These are phyloP conservation scores for Salix purpurea DNA, from an alignment of 345 rosid species.

Conservation along the genomic window DNA sequence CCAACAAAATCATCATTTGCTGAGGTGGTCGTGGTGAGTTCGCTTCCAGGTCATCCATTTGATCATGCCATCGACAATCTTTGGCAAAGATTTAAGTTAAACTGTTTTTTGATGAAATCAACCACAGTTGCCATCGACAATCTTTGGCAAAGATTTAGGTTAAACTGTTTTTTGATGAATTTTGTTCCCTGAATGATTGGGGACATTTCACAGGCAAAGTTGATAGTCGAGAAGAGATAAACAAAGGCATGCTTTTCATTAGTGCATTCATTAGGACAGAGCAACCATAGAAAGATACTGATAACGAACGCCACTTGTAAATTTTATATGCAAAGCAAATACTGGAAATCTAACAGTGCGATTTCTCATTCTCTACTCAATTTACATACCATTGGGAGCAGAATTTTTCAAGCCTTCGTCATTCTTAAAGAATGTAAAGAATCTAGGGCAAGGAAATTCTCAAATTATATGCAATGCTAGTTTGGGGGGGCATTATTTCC, in stretches of 20 bases:
- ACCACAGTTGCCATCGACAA: neutral
- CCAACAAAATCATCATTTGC: neutral
- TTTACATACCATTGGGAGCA: neutral
- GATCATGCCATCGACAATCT: neutral
- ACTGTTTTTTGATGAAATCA: neutral
- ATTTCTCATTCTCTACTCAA: neutral
- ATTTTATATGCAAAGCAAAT: slow-evolving; percentile 5
- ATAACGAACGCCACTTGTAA: neutral
- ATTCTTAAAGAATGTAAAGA: neutral
- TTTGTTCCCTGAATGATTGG: neutral
- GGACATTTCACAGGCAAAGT: neutral
- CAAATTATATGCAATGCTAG: neutral
- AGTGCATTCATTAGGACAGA: neutral
- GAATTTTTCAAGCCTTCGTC: neutral
- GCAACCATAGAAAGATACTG: neutral
- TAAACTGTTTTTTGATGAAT: neutral
- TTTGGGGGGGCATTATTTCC: neutral
- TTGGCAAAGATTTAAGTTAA: neutral
- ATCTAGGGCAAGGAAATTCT: neutral
- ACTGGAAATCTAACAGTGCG: neutral
- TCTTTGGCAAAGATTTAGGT: neutral
- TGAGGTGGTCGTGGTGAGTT: neutral
- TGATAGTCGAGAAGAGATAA: neutral
- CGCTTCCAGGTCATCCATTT: neutral
- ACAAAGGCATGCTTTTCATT: neutral